A percentile compares a stretch with the other conserved stretches of the same genome.
Evolutionary conservation across 1,139 yeast genomes (phyloP).

Genomic region (Sugiyamaella neomexicana): DNA sequence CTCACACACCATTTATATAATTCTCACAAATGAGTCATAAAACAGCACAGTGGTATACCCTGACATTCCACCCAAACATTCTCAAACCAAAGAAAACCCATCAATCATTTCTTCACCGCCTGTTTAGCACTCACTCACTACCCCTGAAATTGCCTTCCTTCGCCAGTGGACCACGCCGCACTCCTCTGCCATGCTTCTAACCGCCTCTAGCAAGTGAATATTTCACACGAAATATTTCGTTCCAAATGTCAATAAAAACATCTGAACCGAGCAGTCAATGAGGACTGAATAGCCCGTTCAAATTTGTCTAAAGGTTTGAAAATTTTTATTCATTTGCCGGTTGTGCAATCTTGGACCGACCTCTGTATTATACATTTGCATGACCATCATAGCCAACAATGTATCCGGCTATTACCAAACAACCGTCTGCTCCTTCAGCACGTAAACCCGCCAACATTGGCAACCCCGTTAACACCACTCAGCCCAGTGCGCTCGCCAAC

Average conservation of each 20-base stretch:
- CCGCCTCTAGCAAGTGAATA: background rate
- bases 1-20: too few species aligned
- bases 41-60: too few species aligned
- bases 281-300: background rate
- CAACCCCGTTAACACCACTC: conserved; percentile 5
- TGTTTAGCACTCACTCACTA: too few species aligned
- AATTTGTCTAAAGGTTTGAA: background rate
- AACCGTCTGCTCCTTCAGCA: background rate
- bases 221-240: background rate
- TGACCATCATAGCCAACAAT: background rate
- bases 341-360: background rate
- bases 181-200: too few species aligned
- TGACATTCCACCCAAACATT: too few species aligned
- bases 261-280: background rate
- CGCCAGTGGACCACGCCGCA: too few species aligned
- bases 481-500: conserved; percentile 16
- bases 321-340: background rate
- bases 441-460: conserved; percentile 7
- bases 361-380: background rate
- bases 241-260: background rate
- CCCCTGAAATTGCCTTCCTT: too few species aligned
- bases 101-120: too few species aligned
- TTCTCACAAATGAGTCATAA: too few species aligned
- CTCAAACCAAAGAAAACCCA: too few species aligned
- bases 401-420: conserved; percentile 6